Conservation (phyloP, 805 yeast genomes). For the Cyberlindnera euphorbiae region DNA sequence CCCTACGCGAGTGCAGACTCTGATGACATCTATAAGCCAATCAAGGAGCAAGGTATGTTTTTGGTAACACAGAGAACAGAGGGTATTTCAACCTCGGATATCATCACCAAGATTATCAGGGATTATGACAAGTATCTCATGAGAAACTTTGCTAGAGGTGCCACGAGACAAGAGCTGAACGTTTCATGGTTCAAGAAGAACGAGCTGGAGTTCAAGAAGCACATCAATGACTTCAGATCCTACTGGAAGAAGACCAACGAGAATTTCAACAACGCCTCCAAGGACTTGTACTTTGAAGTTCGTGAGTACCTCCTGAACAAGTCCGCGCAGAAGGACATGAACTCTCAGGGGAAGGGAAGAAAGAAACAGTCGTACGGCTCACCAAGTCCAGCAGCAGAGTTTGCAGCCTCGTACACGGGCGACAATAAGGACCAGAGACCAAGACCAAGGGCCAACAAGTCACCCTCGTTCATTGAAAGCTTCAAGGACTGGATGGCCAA, state of each 20-base stretch:
- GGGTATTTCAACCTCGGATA: constrained; percentile 93
- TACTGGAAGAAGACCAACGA: constrained; percentile 76
- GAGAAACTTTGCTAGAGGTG: constrained; percentile 97
- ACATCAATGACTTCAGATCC: constrained; percentile 79
- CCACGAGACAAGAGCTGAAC: constrained; percentile 91
- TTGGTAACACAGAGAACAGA: constrained; percentile 94
- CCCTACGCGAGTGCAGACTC: constrained; percentile 89
- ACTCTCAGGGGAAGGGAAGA: constrained; percentile 14
- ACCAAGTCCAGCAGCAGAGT: constrained; percentile 17
- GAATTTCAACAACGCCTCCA: constrained; percentile 64
- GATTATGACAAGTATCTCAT: constrained; percentile 95
- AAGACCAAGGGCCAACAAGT: constrained; percentile 10
- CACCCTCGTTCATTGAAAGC: constrained; percentile 27
- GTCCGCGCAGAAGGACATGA: constrained; percentile 24
- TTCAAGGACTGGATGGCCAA: constrained; percentile 33
- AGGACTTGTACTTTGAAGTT: constrained; percentile 81
- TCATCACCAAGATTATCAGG: constrained; percentile 88
- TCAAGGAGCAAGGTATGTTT: constrained; percentile 86
- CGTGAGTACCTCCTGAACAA: constrained; percentile 62
- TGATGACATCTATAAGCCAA: constrained; percentile 90
- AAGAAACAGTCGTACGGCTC: constrained; percentile 1
- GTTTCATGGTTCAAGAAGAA: constrained; percentile 97
- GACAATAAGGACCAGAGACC: constrained; percentile 37
- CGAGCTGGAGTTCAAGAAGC: constrained; percentile 90
- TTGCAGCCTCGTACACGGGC: constrained; percentile 60